Evolutionary conservation across 1,139 yeast species (phyloP), one percentile per base, ranked within the genome.

Genomic region (Kurtzmaniella quercitrusa): DNA sequence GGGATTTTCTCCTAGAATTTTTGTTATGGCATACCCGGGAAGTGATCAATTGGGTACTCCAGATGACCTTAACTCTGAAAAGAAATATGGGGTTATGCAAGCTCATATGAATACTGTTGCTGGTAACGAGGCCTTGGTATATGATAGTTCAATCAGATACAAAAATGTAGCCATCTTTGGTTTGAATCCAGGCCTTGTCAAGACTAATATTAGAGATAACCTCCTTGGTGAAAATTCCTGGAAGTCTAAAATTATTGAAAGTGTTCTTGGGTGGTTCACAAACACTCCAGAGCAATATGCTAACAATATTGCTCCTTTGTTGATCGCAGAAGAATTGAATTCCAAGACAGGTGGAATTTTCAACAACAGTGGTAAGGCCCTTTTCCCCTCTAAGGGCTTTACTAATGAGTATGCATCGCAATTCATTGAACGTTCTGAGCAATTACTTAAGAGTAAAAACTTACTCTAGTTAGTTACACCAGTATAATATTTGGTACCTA

Each of bases 71-170:
- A 66, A 66, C 43, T 56, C 57, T 12, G 68, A 62, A 19, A 52
- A 55, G 36, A 43, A 45, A 1, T 66, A 66, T 47, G 51, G 53
- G 5, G 52, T 53, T 10, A 39, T 48, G 37, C 44, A 41, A 14
- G 57, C 68, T 2, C 72, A 67, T 45, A 57, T 59, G 63, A 65
- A 53, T 41, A 66, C 71, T 0, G 70, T 67, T 15, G 71, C 70
- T 3, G 69, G 68, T 2, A 67, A 67, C 43, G 72, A 67, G 46
- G 55, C 65, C 1, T 46, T 66, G 25, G 67, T 65, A 1, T 39
- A 50, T 19, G 57, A 58, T 41, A 48, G 53, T 21, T 55, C 50
- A 1, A 36, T 43, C 7, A 49, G 52, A 21, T 57, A 52, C 40
- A 45, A 52, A 1, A 40, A 52, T 10, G 47, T 56, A 15, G 46